Base-by-base conservation (phyloP, 352 stramenopile genomes). In the Globisporangium nagaii region DNA sequence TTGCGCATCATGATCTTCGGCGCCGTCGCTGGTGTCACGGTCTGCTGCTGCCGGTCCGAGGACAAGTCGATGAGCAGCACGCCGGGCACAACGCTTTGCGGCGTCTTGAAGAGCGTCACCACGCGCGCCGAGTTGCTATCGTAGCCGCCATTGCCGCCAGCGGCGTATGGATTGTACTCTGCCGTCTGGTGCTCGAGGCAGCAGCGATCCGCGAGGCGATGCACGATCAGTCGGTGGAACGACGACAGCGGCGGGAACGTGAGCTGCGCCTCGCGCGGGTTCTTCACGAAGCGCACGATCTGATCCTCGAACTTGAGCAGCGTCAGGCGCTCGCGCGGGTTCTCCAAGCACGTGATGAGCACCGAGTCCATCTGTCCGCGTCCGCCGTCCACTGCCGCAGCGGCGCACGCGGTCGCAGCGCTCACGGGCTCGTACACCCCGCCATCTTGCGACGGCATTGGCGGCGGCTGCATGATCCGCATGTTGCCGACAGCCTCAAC, bases 1-100 rank as follows among this genome's bases (percentile, higher is more conserved):
- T 93, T 96, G 17, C 91, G 86, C 61, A 97, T 88, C 90, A 98
- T 98, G 61, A 98, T 98, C 39, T 93, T 96, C 9, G 84, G 84
- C 7, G 82, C 80, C 4, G 72, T 84, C 68, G 93, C 74, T 47
- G 93, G 79, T 1, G 82, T 86, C 15, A 78, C 67, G 1, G 65
- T 37, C 15, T 68, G 72, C 36, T 88, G 62, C 64, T 96, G 74
- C 39, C 75, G 68, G 39, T 90, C 77, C 3, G 75, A 28, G 13
- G 83, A 89, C 31, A 98, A 56, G 47, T 97, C 79, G 56, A 96
- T 97, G 6, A 98, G 74, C 34, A 97, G 66, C 31, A 93, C 68
- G 1, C 65, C 62, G 3, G 92, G 92, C 13, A 96, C 73, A 27
- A 58, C 57, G 1, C 84, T 92, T 56, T 93, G 73, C 6, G 82